A percentile compares a stretch with the other conserved stretches of the same genome.
phyloP scores from a whole-genome alignment of 75 land plant genomes.

The Adiantum capillusveneris region DNA sequence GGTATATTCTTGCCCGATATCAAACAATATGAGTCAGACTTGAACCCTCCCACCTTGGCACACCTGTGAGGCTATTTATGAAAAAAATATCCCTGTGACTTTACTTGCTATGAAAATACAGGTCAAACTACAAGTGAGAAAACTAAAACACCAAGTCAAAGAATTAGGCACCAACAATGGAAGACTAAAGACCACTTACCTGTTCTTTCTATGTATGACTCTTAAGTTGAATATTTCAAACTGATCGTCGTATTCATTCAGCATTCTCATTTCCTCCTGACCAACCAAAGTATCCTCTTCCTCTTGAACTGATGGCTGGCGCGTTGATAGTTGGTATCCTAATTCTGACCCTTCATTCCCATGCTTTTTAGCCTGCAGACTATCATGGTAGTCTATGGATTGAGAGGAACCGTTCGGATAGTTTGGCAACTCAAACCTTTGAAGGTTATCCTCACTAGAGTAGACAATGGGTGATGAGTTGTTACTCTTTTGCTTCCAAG shows the following conservation, averaged over 20 bases:
- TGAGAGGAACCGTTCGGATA: conserved; percentile 15
- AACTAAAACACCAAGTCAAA: too few relatives aligned
- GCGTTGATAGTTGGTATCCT: background rate
- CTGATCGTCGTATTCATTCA: conserved; percentile 35
- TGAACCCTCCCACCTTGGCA: too few relatives aligned
- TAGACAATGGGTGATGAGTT: conserved; percentile 30
- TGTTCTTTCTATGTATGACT: conserved; percentile 83
- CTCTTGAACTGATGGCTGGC: conserved; percentile 10
- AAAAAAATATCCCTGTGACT: too few relatives aligned
- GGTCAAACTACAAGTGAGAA: too few relatives aligned
- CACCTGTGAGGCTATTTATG: too few relatives aligned
- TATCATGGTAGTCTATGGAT: conserved; percentile 26
- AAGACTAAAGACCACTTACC: conserved; percentile 26
- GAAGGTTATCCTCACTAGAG: conserved; percentile 14
- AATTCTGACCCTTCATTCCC: conserved; percentile 5
- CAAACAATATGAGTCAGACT: too few relatives aligned
- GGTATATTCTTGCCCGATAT: too few relatives aligned
- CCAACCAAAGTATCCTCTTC: conserved; percentile 34
- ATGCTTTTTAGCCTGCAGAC: conserved; percentile 17
- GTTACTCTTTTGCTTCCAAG: conserved; percentile 41
- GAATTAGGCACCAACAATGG: background rate
- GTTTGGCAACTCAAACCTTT: conserved; percentile 8
- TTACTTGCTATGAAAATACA: too few relatives aligned
- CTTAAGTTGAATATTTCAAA: conserved; percentile 71
- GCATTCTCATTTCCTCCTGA: conserved; percentile 18